These are phyloP conservation scores for Suillus sp. DNA, from an alignment of 768 basidiomycete species.

Conservation along the genomic window DNA sequence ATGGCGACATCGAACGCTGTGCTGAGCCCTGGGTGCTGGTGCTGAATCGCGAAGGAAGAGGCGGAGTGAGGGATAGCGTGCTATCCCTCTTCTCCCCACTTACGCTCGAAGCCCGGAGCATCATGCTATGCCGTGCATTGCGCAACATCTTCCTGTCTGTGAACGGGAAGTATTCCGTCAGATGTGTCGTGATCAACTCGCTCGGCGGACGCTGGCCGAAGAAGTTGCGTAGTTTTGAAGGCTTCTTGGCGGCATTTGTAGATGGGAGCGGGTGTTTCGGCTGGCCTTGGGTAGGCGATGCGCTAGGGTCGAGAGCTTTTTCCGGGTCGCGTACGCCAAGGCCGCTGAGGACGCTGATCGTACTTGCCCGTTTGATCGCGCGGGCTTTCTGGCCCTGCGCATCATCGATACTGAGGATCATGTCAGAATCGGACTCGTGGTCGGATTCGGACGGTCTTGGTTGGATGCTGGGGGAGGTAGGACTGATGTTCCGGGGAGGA, in stretches of 20 bases:
- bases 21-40: constrained; percentile 33
- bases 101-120: constrained; percentile 54
- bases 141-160: constrained; percentile 91
- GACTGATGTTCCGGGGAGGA: constrained; percentile 38
- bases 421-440: constrained; percentile 43
- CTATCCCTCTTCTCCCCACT: constrained; percentile 50
- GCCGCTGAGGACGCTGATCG: constrained; percentile 91
- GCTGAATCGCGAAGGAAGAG: constrained; percentile 42
- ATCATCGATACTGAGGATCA: constrained; percentile 28
- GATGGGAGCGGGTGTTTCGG: constrained; percentile 21
- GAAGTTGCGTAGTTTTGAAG: constrained; percentile 88
- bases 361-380: constrained; percentile 80
- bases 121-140: constrained; percentile 88
- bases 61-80: constrained; percentile 43
- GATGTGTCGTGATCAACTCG: constrained; percentile 93
- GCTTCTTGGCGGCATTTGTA: constrained; percentile 39
- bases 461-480: constrained; percentile 34
- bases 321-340: constrained; percentile 87
- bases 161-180: constrained; percentile 94
- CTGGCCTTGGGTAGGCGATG: constrained; percentile 46
- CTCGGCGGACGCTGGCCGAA: constrained; percentile 97
- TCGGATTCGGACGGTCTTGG: constrained; percentile 23
- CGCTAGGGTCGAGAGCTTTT: constrained; percentile 57
- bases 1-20: constrained; percentile 43
- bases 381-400: constrained; percentile 25